These are phyloP conservation scores for Aspergillus cejpii DNA, from an alignment of 2,329 filamentous ascomycete genomes.

Conservation along the genomic window DNA sequence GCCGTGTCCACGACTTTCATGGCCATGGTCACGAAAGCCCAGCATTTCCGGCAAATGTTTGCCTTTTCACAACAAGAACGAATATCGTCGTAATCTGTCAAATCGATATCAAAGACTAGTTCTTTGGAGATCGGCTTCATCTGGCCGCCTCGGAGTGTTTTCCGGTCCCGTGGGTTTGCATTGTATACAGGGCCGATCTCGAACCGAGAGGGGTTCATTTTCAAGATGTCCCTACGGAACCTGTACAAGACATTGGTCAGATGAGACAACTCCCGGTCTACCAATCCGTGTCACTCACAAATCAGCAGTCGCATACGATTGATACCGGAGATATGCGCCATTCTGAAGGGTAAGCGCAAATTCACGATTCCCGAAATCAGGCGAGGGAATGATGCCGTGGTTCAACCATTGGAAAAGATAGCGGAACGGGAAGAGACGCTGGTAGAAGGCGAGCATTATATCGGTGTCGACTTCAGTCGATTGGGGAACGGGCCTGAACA, in stretches of 20 bases:
- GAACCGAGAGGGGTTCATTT: slow-evolving; percentile 84
- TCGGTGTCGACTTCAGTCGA: slow-evolving; percentile 62
- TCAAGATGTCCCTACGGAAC: slow-evolving; percentile 84
- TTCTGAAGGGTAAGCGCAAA: slow-evolving; percentile 94
- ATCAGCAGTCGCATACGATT: slow-evolving; percentile 65
- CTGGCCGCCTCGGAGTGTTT: slow-evolving; percentile 67
- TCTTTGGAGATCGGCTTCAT: slow-evolving; percentile 90
- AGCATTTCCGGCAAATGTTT: slow-evolving; percentile 89
- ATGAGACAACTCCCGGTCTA: neutral
- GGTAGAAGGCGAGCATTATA: slow-evolving; percentile 88
- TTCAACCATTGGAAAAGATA: slow-evolving; percentile 97
- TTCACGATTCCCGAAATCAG: slow-evolving; percentile 87
- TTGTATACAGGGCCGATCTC: slow-evolving; percentile 98
- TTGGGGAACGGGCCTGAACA: slow-evolving; percentile 32
- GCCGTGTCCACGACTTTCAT: slow-evolving; percentile 88
- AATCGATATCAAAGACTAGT: slow-evolving; percentile 97
- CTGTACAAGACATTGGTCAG: slow-evolving; percentile 39
- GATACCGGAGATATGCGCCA: slow-evolving; percentile 87
- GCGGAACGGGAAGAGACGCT: slow-evolving; percentile 89
- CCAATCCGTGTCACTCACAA: slow-evolving; percentile 39
- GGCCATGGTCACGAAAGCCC: slow-evolving; percentile 96
- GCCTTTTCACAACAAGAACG: slow-evolving; percentile 91
- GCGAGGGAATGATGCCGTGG: slow-evolving; percentile 75
- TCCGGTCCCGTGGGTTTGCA: slow-evolving; percentile 88
- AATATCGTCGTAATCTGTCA: slow-evolving; percentile 97